Evolutionary conservation across 192 early-diverging fungal species (phyloP).

Genomic region (Coemansia reversa): DNA sequence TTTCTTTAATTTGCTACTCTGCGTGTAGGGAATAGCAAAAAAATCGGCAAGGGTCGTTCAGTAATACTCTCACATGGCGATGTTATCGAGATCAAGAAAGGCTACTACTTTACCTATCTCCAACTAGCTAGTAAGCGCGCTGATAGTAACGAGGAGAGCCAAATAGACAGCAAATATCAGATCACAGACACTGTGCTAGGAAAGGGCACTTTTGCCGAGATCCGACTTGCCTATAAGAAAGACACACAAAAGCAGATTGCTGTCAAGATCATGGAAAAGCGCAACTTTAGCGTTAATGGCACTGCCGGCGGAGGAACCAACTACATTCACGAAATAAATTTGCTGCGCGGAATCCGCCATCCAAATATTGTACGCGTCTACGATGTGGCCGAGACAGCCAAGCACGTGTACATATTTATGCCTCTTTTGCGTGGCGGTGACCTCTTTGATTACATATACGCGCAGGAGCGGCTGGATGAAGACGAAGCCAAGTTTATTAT

Average conservation of each 20-base stretch:
- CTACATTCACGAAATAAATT: constrained; percentile 70
- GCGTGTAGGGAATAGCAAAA: constrained; percentile 47
- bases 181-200: constrained; percentile 48
- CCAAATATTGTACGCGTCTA: constrained; percentile 70
- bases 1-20: not conserved
- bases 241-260: constrained; percentile 68
- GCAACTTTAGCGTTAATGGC: constrained; percentile 62
- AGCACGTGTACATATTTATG: constrained; percentile 72
- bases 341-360: constrained; percentile 69
- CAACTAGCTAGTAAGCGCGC: constrained; percentile 14
- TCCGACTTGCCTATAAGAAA: constrained; percentile 65
- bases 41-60: constrained; percentile 57
- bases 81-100: constrained; percentile 56
- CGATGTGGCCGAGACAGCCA: constrained; percentile 60
- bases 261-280: constrained; percentile 84
- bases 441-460: constrained; percentile 80
- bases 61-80: constrained; percentile 62
- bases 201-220: constrained; percentile 77
- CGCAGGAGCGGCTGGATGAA: constrained; percentile 68
- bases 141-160: constrained; percentile 8
- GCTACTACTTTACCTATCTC: constrained; percentile 52
- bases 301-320: constrained; percentile 76
- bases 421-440: constrained; percentile 80
- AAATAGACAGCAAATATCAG: constrained; percentile 49
- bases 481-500: constrained; percentile 73